Conservation (phyloP, 2,329 filamentous ascomycete species). For the Harringtonia lauricola region DNA sequence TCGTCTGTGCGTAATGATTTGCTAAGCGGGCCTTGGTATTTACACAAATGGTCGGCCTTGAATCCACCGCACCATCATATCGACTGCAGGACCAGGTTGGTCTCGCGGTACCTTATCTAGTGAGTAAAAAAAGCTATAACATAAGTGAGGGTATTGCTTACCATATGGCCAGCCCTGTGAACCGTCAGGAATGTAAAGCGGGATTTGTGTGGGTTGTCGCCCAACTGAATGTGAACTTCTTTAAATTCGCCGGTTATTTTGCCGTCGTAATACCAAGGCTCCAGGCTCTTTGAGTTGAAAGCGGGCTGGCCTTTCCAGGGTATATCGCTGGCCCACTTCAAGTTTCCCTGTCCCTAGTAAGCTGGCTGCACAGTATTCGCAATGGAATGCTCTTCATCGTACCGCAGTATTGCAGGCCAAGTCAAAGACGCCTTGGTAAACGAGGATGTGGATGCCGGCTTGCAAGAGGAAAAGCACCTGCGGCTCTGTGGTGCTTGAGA, state of each 20-base stretch:
- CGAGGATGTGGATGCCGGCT: constrained; percentile 9
- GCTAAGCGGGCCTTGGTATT: too few species aligned
- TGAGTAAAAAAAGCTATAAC: too few species aligned
- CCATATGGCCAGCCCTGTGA: constrained; percentile 1
- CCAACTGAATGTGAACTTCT: constrained; percentile 2
- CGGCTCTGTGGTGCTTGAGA: constrained; percentile 31
- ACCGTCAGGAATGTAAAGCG: neutral
- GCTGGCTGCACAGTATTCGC: too few species aligned
- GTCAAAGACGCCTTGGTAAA: constrained; percentile 11
- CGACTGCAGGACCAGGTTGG: neutral
- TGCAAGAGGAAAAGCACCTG: constrained; percentile 12
- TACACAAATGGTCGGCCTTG: too few species aligned
- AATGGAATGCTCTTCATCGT: too few species aligned
- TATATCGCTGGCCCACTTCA: constrained; percentile 26
- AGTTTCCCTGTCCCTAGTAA: constrained; percentile 12
- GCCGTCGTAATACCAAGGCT: constrained; percentile 5
- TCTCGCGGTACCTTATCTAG: neutral
- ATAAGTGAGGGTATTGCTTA: too few species aligned
- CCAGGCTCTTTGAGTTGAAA: constrained; percentile 21
- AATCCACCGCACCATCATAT: neutral
- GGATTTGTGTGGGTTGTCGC: neutral
- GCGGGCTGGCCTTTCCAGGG: constrained; percentile 31
- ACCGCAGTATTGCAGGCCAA: constrained; percentile 11
- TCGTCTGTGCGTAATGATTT: too few species aligned
- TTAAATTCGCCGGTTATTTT: constrained; percentile 2